Evolutionary conservation across 805 yeast genomes (phyloP).

Genomic region (Priceomyces fermenticarens): DNA sequence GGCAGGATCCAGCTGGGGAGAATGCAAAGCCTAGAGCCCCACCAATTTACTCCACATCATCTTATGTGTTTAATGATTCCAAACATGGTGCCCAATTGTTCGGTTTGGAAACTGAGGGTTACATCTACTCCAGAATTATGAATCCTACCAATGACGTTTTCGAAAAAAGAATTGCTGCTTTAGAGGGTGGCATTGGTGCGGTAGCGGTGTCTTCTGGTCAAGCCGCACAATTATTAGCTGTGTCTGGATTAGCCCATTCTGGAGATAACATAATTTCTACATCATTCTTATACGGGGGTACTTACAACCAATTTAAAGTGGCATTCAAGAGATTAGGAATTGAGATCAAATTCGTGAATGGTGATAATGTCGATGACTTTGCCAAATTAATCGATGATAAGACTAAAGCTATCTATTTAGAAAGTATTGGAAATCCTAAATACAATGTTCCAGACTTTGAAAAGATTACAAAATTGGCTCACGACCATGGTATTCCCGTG

Average conservation of each 20-base stretch:
- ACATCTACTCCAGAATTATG: conserved; percentile 83
- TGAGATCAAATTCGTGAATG: conserved; percentile 78
- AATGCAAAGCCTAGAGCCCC: conserved; percentile 79
- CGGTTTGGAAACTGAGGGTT: conserved; percentile 80
- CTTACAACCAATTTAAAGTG: conserved; percentile 92
- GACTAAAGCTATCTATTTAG: conserved; percentile 88
- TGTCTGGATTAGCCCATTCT: conserved; percentile 75
- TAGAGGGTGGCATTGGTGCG: conserved; percentile 91
- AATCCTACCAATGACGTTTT: conserved; percentile 93
- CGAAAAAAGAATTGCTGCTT: conserved; percentile 87
- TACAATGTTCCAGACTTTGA: conserved; percentile 91
- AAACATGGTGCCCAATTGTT: conserved; percentile 91
- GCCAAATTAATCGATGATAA: conserved; percentile 72
- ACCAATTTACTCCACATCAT: conserved; percentile 89
- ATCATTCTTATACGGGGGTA: conserved; percentile 89
- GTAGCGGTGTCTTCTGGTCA: conserved; percentile 93
- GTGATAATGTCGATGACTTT: conserved; percentile 74
- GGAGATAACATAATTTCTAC: conserved; percentile 92
- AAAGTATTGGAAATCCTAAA: conserved; percentile 90
- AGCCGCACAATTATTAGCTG: conserved; percentile 87
- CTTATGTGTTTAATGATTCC: conserved; percentile 83
- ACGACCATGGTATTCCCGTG: conserved; percentile 81
- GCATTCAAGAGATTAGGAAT: conserved; percentile 87
- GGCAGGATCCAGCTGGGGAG: conserved; percentile 65
- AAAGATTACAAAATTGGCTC: conserved; percentile 70